Base-by-base conservation (phyloP, 139 green algal species). In the Picochlorum costavermella region DNA sequence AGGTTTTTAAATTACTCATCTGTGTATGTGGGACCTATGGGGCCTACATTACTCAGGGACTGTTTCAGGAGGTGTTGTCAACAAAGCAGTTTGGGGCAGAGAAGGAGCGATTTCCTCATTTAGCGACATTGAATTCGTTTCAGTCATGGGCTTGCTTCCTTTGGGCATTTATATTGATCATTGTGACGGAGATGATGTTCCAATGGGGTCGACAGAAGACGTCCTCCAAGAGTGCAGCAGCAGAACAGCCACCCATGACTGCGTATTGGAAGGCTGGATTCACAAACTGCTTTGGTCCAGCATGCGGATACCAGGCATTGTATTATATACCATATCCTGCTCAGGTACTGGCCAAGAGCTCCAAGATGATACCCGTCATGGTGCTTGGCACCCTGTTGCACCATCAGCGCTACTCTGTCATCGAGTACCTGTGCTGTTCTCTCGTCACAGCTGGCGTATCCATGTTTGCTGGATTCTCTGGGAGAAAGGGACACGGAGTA, bases 311-410 rank as follows among this genome's bases (percentile, higher is more conserved):
- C 26, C 58, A 88, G 11, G 92, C 92, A 0, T 78, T 98, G 5
- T 94, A 91, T 64, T 96, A 96, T 74, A 98, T 98, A 73, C 90
- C 76, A 58, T 96, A 96, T 64, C 81, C 85, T 6, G 88, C 86
- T 0, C 88, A 97, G 71, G 91, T 97, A 57, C 78, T 97, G n/a
- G 88, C 84, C 49, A 98, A 98, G 81, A 95, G 86, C 14, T 95
- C 84, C 71, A 98, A 98, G 76, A 92, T 96, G 89, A 89, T 97
- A 2, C 91, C 90, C 1, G 89, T 97, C 23, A 98, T 98, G 92
- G 20, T 97, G 1, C 85, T 92, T 69, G 94, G 92, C 9, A 86
- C 83, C 2, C 13, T 99, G 6, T 69, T 98, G 28, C 83, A 89
- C 44, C 75, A 83, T 49, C 87, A 86, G 66, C 70, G 65, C 6